These are phyloP conservation scores for Quercus phellos DNA, from an alignment of 331 rosid species.

Conservation along the genomic window DNA sequence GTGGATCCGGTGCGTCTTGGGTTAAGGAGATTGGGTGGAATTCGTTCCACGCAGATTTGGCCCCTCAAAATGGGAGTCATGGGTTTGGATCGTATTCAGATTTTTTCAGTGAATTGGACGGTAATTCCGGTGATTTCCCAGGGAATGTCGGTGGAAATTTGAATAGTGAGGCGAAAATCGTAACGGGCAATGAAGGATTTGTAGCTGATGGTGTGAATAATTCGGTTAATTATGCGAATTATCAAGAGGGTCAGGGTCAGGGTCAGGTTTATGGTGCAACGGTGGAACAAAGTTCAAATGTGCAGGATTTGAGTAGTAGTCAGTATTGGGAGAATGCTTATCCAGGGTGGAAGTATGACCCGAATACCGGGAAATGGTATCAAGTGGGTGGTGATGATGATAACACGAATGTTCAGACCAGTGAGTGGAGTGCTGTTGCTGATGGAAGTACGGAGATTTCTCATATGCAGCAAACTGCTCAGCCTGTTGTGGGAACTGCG, in stretches of 20 bases:
- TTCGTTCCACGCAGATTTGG: slow-evolving; percentile 56
- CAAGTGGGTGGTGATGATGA: slow-evolving; percentile 44
- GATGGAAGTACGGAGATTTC: slow-evolving; percentile 42
- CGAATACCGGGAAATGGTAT: slow-evolving; percentile 68
- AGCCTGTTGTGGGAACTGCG: slow-evolving; percentile 45
- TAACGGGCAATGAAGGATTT: slow-evolving; percentile 25
- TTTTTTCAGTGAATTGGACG: slow-evolving; percentile 61
- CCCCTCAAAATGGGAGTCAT: slow-evolving; percentile 32
- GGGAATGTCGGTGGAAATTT: slow-evolving; percentile 18
- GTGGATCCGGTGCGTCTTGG: slow-evolving; percentile 29
- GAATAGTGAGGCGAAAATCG: slow-evolving; percentile 23
- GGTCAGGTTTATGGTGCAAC: slow-evolving; percentile 36
- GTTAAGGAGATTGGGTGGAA: slow-evolving; percentile 82
- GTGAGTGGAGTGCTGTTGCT: slow-evolving; percentile 36
- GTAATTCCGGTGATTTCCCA: slow-evolving; percentile 33
- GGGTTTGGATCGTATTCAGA: slow-evolving; percentile 74
- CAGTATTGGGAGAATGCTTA: slow-evolving; percentile 76
- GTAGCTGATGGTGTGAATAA: slow-evolving; percentile 21
- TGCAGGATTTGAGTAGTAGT: slow-evolving; percentile 47
- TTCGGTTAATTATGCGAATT: slow-evolving; percentile 32
- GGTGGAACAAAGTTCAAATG: slow-evolving; percentile 30
- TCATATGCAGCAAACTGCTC: slow-evolving; percentile 57
- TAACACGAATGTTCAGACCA: slow-evolving; percentile 23
- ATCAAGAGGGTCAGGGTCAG: slow-evolving; percentile 37
- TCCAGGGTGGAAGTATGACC: slow-evolving; percentile 91